Conservation (phyloP, 768 basidiomycete genomes). For the Tylopilus intermedius region DNA sequence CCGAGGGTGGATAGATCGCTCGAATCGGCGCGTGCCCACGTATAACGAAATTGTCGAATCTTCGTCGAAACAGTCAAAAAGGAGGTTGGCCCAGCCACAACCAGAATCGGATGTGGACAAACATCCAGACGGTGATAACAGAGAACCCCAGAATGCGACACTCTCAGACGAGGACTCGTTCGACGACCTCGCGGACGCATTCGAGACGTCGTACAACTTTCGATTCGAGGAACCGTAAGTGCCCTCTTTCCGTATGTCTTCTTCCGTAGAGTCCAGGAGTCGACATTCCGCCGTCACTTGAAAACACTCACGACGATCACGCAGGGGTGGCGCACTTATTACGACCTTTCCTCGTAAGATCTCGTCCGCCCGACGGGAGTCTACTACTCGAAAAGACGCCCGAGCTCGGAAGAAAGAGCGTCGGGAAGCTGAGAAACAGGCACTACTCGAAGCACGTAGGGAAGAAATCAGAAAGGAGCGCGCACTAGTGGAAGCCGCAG, state of each 20-base stretch:
- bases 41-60: slow-evolving; percentile 70
- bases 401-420: slow-evolving; percentile 71
- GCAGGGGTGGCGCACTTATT: slow-evolving; percentile 62
- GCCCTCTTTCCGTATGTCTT: background rate
- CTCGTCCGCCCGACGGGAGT: slow-evolving; percentile 62
- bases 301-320: background rate
- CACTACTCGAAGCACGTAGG: slow-evolving; percentile 78
- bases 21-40: slow-evolving; percentile 70
- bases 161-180: slow-evolving; percentile 67
- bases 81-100: slow-evolving; percentile 14
- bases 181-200: slow-evolving; percentile 85
- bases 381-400: slow-evolving; percentile 80
- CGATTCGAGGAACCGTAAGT: slow-evolving; percentile 94
- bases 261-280: background rate
- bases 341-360: slow-evolving; percentile 73
- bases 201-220: slow-evolving; percentile 97
- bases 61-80: slow-evolving; percentile 26
- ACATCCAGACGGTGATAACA: slow-evolving; percentile 17
- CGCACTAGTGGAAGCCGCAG: slow-evolving; percentile 53
- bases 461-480: slow-evolving; percentile 75
- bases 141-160: slow-evolving; percentile 29
- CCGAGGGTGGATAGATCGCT: slow-evolving; percentile 93
- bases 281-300: background rate
- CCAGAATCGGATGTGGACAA: slow-evolving; percentile 14
- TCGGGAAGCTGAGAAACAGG: slow-evolving; percentile 59